Evolutionary conservation across 2,329 filamentous ascomycete genomes (phyloP).

Genomic region (Epichloe sibirici): DNA sequence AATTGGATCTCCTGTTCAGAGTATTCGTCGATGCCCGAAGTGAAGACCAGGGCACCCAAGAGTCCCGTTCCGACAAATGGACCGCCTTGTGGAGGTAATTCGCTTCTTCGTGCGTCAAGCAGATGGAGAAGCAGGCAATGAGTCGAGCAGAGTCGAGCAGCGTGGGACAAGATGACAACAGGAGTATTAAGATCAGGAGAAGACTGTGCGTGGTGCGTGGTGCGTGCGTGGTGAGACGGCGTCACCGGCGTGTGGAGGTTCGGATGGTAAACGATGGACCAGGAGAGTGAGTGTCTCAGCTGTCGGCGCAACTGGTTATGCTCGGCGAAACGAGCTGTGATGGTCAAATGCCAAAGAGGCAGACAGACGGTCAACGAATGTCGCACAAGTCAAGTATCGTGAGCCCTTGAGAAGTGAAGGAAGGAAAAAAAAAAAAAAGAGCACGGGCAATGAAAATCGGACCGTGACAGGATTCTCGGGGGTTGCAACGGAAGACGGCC

Average conservation of each 20-base stretch:
- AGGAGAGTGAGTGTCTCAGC: conserved; percentile 6
- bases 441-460: background rate
- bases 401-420: background rate
- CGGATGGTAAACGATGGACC: conserved; percentile 3
- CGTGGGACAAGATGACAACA: background rate
- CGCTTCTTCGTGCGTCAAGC: background rate
- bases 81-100: background rate
- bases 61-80: background rate
- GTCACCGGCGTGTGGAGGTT: background rate
- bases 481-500: background rate
- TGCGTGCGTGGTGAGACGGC: background rate
- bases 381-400: background rate
- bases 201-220: background rate
- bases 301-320: conserved; percentile 1
- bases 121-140: background rate
- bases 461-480: too few species aligned
- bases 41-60: background rate
- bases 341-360: background rate
- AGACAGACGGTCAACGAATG: background rate
- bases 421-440: background rate
- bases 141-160: background rate
- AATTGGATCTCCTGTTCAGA: background rate
- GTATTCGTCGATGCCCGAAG: background rate
- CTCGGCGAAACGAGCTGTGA: conserved; percentile 1
- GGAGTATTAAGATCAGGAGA: background rate